These are phyloP conservation scores for Leptographium wingfieldii DNA, from an alignment of 2,329 filamentous ascomycete species.

Conservation along the genomic window DNA sequence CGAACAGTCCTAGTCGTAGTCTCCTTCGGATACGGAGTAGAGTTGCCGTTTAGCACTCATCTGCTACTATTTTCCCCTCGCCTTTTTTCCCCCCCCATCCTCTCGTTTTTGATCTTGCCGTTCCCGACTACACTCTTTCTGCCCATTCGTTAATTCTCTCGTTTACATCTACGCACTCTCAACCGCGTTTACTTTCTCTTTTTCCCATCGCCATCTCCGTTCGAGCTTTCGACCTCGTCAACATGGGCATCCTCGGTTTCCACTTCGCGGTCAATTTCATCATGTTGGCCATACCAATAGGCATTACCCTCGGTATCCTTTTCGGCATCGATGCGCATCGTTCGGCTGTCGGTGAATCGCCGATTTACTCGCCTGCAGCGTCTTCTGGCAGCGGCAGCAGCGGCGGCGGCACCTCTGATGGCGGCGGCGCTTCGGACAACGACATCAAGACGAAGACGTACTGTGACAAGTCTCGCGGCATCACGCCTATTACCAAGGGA, in stretches of 20 bases:
- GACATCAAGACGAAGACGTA: constrained; percentile 22
- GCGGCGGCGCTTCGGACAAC: constrained; percentile 1
- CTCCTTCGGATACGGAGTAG: background rate
- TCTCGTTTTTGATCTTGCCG: background rate
- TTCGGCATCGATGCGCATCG: constrained; percentile 34
- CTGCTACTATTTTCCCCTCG: background rate
- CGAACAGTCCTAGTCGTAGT: background rate
- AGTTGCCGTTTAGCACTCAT: background rate
- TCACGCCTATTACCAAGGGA: constrained; percentile 28
- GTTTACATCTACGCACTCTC: background rate
- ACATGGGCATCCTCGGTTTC: background rate
- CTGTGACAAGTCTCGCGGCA: constrained; percentile 32
- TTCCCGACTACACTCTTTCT: background rate
- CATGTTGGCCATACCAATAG: constrained; percentile 32
- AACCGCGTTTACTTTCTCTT: background rate
- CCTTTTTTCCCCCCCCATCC: background rate
- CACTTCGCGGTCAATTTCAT: constrained; percentile 25
- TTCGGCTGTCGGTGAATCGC: constrained; percentile 26
- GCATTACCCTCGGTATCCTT: constrained; percentile 25
- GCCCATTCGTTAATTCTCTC: background rate
- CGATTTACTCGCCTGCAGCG: constrained; percentile 27
- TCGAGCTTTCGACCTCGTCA: background rate
- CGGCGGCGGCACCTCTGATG: constrained; percentile 1
- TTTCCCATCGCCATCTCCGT: background rate
- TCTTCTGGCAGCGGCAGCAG: constrained; percentile 1